A percentile compares a stretch with the other conserved stretches of the same genome.
These are phyloP conservation scores for Hypoxylon sp. DNA, from an alignment of 2,329 filamentous ascomycete species.

Conservation along the genomic window DNA sequence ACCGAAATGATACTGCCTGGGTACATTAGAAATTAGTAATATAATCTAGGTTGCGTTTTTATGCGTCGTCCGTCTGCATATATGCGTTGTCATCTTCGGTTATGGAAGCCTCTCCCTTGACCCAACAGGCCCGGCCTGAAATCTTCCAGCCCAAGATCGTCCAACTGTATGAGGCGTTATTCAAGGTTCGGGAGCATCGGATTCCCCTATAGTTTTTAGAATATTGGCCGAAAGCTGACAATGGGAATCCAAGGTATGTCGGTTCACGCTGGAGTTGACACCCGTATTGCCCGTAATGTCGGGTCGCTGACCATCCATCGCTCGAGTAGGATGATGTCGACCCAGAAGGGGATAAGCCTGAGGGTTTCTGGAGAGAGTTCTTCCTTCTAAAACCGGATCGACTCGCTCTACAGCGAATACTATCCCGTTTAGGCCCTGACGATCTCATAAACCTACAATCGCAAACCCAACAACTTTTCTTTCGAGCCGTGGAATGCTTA, in stretches of 20 bases:
- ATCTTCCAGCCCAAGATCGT: conserved; percentile 96
- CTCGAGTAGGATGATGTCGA: conserved; percentile 66
- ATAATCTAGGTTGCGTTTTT: conserved; percentile 12
- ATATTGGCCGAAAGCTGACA: conserved; percentile 47
- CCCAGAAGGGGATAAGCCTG: conserved; percentile 78
- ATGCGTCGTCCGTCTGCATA: conserved; percentile 15
- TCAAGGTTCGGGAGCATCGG: conserved; percentile 70
- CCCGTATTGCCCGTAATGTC: not conserved
- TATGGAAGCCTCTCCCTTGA: conserved; percentile 94
- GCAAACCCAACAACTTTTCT: conserved; percentile 84
- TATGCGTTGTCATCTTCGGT: conserved; percentile 37
- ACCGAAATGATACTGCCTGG: conserved; percentile 6
- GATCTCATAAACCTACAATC: conserved; percentile 83
- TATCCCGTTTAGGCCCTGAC: conserved; percentile 79
- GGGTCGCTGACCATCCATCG: conserved; percentile 48
- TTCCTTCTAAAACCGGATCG: conserved; percentile 90
- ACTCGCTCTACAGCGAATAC: conserved; percentile 74
- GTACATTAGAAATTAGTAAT: conserved; percentile 10
- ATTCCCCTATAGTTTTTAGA: conserved; percentile 41
- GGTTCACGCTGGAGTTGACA: conserved; percentile 19
- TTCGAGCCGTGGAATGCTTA: conserved; percentile 77
- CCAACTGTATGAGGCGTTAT: conserved; percentile 86
- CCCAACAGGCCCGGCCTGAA: conserved; percentile 90
- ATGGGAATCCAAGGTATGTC: conserved; percentile 51
- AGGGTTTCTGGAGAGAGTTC: conserved; percentile 97